These are phyloP conservation scores for Massariosphaeria phaeospora DNA, from an alignment of 495 filamentous ascomycete genomes.

Conservation along the genomic window DNA sequence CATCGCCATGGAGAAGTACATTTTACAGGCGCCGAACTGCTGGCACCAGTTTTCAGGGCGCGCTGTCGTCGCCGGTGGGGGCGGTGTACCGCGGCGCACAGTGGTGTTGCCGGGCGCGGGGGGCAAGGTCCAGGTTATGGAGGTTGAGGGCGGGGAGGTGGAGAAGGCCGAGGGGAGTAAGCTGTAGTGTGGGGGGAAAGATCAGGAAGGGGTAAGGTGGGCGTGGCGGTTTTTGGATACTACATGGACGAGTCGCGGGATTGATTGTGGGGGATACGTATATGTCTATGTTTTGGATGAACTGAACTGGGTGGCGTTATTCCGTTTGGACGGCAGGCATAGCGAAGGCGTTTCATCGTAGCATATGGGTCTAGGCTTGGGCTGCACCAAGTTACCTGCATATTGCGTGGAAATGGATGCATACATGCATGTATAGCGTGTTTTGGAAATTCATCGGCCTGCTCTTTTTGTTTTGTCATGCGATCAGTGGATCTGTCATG, in stretches of 20 bases:
- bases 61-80: background rate
- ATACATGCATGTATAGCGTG: too few relatives aligned
- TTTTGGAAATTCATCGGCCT: too few relatives aligned
- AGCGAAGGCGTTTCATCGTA: background rate
- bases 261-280: too few relatives aligned
- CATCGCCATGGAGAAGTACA: constrained; percentile 94
- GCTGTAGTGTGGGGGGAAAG: constrained; percentile 5
- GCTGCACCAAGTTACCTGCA: too few relatives aligned
- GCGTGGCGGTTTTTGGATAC: too few relatives aligned
- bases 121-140: constrained; percentile 1
- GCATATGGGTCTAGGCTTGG: too few relatives aligned
- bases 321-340: background rate
- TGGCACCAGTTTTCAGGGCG: constrained; percentile 60
- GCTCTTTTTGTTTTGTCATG: too few relatives aligned
- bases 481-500: too few relatives aligned
- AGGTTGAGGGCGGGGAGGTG: constrained; percentile 16
- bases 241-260: too few relatives aligned
- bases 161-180: constrained; percentile 13
- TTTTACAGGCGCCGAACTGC: constrained; percentile 66
- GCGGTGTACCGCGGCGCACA: background rate
- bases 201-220: too few relatives aligned
- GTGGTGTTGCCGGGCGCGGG: background rate
- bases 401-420: too few relatives aligned
- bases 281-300: background rate
- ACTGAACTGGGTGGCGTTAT: background rate